These are phyloP conservation scores for Cornus suecica DNA, from an alignment of 148 eudicot genomes.

Conservation along the genomic window DNA sequence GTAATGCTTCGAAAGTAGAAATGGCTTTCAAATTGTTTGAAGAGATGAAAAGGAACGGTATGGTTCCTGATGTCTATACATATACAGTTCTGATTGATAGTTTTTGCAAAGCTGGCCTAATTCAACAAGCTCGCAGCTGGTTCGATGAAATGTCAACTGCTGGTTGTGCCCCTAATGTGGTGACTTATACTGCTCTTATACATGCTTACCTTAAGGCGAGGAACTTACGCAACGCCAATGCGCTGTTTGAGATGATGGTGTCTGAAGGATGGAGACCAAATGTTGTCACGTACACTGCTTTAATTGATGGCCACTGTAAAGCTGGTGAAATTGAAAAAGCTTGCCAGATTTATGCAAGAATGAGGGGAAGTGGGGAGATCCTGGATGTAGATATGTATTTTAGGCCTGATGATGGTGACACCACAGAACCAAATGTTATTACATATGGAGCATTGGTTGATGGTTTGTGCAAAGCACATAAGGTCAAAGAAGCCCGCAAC, in stretches of 20 bases:
- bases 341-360: constrained; percentile 58
- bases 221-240: constrained; percentile 46
- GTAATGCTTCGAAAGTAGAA: constrained; percentile 65
- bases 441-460: constrained; percentile 68
- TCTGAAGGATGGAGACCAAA: constrained; percentile 49
- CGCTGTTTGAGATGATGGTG: constrained; percentile 57
- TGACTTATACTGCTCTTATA: constrained; percentile 83
- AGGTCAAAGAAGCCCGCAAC: constrained; percentile 47
- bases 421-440: constrained; percentile 48
- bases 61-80: constrained; percentile 87
- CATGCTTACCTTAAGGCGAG: constrained; percentile 82
- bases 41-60: constrained; percentile 70
- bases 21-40: constrained; percentile 74
- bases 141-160: constrained; percentile 68
- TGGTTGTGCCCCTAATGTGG: constrained; percentile 83
- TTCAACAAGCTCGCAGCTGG: constrained; percentile 82
- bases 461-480: constrained; percentile 68
- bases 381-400: constrained; percentile 54
- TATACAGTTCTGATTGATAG: constrained; percentile 82
- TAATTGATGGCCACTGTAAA: constrained; percentile 67
- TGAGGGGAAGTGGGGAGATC: constrained; percentile 47
- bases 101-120: constrained; percentile 91
- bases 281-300: constrained; percentile 60
- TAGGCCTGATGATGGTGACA: constrained; percentile 24
- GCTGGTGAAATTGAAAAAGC: constrained; percentile 54